Base-by-base conservation (phyloP, 1,139 yeast genomes). In the Suhomyces taliae region DNA sequence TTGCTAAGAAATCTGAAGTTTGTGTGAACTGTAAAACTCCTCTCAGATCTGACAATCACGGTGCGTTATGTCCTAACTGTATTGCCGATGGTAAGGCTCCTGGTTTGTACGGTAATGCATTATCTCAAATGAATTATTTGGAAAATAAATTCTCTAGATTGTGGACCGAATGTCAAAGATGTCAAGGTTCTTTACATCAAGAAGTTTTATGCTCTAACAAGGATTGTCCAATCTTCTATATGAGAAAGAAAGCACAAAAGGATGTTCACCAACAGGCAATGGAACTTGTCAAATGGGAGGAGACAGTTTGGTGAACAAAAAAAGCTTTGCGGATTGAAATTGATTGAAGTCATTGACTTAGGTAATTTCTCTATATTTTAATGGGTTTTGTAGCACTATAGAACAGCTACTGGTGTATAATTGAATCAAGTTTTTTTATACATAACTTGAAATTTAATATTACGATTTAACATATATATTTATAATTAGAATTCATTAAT, bases 161-260 rank as follows among this genome's bases (percentile, higher is more conserved):
- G 50, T 95, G 99, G 99, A 93, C 99, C 0, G 97, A 95, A 62
- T 95, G 99, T 64, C 99, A 95, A 69, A 76, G 98, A 54, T 95
- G 99, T 65, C 98, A 95, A 59, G 98, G 98, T 0, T 88, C 95
- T 24, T 71, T 95, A 49, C 97, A 93, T 60, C 97, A 90, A 66
- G 98, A 93, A 59, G 99, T 95, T 7, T 73, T 93, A 37, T 95
- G 99, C 65, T 86, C 97, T 0, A 90, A 93, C 57, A 90, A 90
- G 57, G 98, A 93, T 67, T 95, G 99, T 69, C 97, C 98, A 1
- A 93, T 95, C 35, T 95, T 93, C 60, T 95, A 93, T 66, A 93
- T 95, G 99, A 79, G 99, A 61, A 91, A 86, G 65, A 91, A 93
- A 64, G 95, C 91, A 2, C 97, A 89, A 62, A 91, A 90, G 64